Evolutionary conservation across 495 filamentous ascomycete genomes (phyloP).

Genomic region (Hyaloscypha bicolor): DNA sequence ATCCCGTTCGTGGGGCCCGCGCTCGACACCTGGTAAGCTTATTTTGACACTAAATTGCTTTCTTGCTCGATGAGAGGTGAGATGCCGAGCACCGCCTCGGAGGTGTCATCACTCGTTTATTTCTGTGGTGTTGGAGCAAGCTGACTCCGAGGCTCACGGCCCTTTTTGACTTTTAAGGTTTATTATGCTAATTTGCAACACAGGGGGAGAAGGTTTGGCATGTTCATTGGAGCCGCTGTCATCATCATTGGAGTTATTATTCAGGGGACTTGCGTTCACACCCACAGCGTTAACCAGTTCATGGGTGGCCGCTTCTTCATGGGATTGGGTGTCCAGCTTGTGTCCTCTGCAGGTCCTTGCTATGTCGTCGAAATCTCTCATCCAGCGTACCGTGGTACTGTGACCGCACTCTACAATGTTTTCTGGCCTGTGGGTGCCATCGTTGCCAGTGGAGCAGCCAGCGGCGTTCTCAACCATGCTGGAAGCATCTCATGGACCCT

Average conservation of each 20-base stretch:
- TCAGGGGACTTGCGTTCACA: slow-evolving; percentile 40
- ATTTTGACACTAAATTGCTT: neutral
- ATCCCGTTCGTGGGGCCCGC: slow-evolving; percentile 39
- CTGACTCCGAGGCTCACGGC: too few relatives aligned
- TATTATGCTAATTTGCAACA: neutral
- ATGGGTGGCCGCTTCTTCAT: slow-evolving; percentile 77
- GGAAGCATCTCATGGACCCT: slow-evolving; percentile 50
- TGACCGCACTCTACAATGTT: slow-evolving; percentile 65
- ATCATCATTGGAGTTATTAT: slow-evolving; percentile 53
- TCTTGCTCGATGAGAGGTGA: too few relatives aligned
- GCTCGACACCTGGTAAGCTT: slow-evolving; percentile 34
- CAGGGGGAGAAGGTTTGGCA: slow-evolving; percentile 48
- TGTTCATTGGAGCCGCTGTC: slow-evolving; percentile 50
- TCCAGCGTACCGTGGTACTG: slow-evolving; percentile 66
- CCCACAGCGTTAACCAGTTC: slow-evolving; percentile 46
- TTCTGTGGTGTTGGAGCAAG: too few relatives aligned
- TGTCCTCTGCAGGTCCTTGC: slow-evolving; percentile 68
- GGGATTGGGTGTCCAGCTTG: slow-evolving; percentile 71
- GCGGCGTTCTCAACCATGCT: slow-evolving; percentile 6
- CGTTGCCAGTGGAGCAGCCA: slow-evolving; percentile 18
- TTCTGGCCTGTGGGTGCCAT: slow-evolving; percentile 43
- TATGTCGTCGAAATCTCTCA: slow-evolving; percentile 78
- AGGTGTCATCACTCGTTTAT: too few relatives aligned
- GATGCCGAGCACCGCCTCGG: too few relatives aligned
- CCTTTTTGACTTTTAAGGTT: neutral